Conservation (phyloP, 768 basidiomycete species). For the Gloeopeniophorella convolvens region DNA sequence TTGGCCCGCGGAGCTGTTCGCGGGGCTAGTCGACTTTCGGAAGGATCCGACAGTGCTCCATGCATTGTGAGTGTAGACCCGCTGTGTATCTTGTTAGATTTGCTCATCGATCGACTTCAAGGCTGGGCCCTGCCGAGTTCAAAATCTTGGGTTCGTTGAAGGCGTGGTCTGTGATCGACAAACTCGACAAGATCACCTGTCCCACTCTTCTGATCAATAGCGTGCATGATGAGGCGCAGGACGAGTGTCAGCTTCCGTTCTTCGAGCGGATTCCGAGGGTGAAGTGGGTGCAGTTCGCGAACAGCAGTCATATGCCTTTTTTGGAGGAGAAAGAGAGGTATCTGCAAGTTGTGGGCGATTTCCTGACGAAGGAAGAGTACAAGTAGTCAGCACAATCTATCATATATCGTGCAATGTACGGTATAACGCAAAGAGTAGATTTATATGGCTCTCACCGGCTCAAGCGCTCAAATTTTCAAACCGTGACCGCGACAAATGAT, state of each 20-base stretch:
- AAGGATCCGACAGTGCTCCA: constrained; percentile 43
- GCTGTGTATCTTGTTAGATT: background rate
- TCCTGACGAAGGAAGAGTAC: too few species aligned
- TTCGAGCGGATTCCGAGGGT: constrained; percentile 33
- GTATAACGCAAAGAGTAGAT: too few species aligned
- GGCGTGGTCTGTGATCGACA: constrained; percentile 41
- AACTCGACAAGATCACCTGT: constrained; percentile 35
- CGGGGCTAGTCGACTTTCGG: constrained; percentile 30
- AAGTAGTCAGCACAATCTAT: too few species aligned
- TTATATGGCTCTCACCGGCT: too few species aligned
- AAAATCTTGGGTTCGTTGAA: constrained; percentile 36
- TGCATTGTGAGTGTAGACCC: constrained; percentile 35
- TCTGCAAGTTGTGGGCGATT: background rate
- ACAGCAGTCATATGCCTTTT: constrained; percentile 5
- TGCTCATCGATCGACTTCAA: background rate
- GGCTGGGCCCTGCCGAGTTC: constrained; percentile 33
- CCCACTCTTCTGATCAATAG: constrained; percentile 35
- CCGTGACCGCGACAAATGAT: too few species aligned
- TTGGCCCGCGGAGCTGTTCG: constrained; percentile 35
- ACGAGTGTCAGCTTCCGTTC: constrained; percentile 32
- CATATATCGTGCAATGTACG: too few species aligned
- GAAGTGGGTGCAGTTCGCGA: too few species aligned
- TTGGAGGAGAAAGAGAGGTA: constrained; percentile 1
- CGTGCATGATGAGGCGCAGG: constrained; percentile 35
- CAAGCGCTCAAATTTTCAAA: too few species aligned